Base-by-base conservation (phyloP, 176 grass and related monocot species). In the Poa annua region DNA sequence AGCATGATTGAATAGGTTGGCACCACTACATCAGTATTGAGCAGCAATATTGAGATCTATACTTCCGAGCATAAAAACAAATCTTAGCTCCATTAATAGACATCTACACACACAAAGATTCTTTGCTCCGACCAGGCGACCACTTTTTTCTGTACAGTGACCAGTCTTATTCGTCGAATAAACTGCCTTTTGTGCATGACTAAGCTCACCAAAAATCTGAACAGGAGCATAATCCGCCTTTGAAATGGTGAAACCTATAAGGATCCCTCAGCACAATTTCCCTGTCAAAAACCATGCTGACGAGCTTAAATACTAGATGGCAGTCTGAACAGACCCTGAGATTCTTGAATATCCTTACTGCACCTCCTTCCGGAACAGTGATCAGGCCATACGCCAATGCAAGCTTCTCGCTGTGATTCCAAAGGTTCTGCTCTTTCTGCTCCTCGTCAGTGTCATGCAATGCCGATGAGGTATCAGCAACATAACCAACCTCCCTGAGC, bases 361-460 rank as follows among this genome's bases (percentile, higher is more conserved):
- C 66, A 41, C 76, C 78, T 79, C 85, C 83, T 92, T 90, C 80
- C 11, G 89, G 89, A 21, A 86, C 70, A 79, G 48, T 57, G 36
- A 90, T 75, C 35, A 97, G 76, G 10, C 91, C 91, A 60, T 92
- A 94, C 53, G 94, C 91, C 73, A 97, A 81, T 5, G 89, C 89
- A 83, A 97, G 87, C 49, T 97, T 97, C 88, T 97, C 94, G 14
- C 94, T 92, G 56, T 94, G 94, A 71, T 74, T 89, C 94, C 94
- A 97, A 66, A 97, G 88, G 32, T 94, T 94, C 42, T 94, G 89
- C 74, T 92, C 91, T 34, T 94, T 96, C 74, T 97, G 94, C 83
- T 97, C 94, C 84, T 92, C 91, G 48, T 97, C 94, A 5, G 84
- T 97, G 61, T 97, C 94, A 85, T 97, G 94, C 77, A 94, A 63